Evolutionary conservation across 306 rosid species (phyloP).

Genomic region (Vigna angularis): DNA sequence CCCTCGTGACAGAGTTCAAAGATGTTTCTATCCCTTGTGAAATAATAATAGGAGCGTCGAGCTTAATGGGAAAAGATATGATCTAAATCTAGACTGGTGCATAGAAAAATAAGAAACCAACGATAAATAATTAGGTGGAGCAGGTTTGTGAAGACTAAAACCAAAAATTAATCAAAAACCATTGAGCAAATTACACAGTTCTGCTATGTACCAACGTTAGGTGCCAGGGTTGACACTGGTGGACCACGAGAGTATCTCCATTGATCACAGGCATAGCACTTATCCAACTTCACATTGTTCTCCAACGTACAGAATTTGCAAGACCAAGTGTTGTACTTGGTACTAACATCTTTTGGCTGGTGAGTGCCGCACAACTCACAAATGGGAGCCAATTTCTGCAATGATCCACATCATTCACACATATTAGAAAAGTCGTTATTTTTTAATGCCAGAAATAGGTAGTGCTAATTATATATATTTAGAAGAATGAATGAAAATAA

Average conservation of each 20-base stretch:
- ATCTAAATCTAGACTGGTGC: not conserved
- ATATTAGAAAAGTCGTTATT: slow-evolving; percentile 47
- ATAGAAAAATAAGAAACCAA: not conserved
- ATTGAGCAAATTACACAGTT: not conserved
- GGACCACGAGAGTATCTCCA: slow-evolving; percentile 87
- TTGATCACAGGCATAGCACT: slow-evolving; percentile 68
- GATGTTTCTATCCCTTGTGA: not conserved
- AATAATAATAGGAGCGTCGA: not conserved
- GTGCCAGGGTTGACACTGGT: slow-evolving; percentile 47
- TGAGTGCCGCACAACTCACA: slow-evolving; percentile 74
- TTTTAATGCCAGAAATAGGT: not conserved
- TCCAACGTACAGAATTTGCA: slow-evolving; percentile 82
- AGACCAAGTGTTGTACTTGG: slow-evolving; percentile 60
- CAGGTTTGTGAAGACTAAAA: slow-evolving; percentile 8
- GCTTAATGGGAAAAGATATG: not conserved
- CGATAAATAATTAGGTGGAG: not conserved
- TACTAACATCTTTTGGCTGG: slow-evolving; percentile 67
- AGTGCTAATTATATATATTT: slow-evolving; percentile 3
- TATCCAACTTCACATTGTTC: slow-evolving; percentile 71
- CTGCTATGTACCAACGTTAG: slow-evolving; percentile 42
- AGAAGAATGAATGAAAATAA: not conserved
- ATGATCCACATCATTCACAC: slow-evolving; percentile 44
- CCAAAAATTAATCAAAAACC: not conserved
- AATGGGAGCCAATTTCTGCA: slow-evolving; percentile 77
- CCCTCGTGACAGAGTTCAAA: not conserved